These are phyloP conservation scores for Abrus pulchellus DNA, from an alignment of 306 rosid genomes.

Conservation along the genomic window DNA sequence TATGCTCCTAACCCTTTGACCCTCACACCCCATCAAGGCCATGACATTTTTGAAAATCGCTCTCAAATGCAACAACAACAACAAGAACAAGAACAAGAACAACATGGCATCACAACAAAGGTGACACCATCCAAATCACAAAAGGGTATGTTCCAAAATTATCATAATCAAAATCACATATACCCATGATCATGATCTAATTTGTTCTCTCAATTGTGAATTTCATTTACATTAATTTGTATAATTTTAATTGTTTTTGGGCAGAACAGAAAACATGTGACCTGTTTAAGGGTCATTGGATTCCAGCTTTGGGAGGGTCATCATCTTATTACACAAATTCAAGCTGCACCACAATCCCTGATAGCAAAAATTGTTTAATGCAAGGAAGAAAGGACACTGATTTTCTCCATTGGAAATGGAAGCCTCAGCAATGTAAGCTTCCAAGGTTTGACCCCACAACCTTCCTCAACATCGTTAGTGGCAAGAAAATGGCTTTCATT, in stretches of 20 bases:
- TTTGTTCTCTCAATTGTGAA: conserved; percentile 2
- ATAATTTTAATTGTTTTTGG: conserved; percentile 12
- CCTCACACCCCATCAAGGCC: conserved; percentile 45
- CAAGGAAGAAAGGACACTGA: conserved; percentile 73
- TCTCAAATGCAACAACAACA: conserved; percentile 12
- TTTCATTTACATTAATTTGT: conserved; percentile 21
- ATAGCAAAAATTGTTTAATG: conserved; percentile 80
- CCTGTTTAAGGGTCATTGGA: conserved; percentile 79
- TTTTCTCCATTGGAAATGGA: conserved; percentile 96
- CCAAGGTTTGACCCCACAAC: conserved; percentile 64
- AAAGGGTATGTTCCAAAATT: conserved; percentile 52
- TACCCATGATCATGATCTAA: background rate
- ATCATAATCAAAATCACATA: background rate
- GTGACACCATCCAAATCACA: conserved; percentile 43
- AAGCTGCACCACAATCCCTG: conserved; percentile 79
- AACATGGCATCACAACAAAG: conserved; percentile 36
- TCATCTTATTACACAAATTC: conserved; percentile 68
- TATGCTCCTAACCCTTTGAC: conserved; percentile 60
- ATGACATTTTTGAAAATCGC: conserved; percentile 32
- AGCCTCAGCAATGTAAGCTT: conserved; percentile 75
- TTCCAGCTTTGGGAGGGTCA: conserved; percentile 49
- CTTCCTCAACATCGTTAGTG: conserved; percentile 67
- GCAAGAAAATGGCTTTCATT: conserved; percentile 81
- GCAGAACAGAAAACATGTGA: conserved; percentile 67
- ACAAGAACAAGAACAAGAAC: conserved; percentile 18